Base-by-base conservation (phyloP, 1,284 basidiomycete genomes). In the Amylostereum areolatum region DNA sequence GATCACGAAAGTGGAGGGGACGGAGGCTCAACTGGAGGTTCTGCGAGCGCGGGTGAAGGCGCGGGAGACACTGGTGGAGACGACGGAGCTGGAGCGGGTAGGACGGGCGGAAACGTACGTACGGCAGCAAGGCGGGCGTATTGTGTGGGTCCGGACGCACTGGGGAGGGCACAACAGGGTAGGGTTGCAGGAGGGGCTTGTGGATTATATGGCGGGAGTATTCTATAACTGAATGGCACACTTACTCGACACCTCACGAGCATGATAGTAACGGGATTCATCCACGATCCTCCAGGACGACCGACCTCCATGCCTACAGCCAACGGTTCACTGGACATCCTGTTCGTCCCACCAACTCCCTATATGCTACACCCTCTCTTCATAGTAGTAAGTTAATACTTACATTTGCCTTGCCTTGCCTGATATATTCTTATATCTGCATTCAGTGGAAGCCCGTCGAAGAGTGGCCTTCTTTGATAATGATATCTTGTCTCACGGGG, bases 161-260 rank as follows among this genome's bases (percentile, higher is more conserved):
- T 78, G 71, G 54, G 89, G 89, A 5, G 75, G 73, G 1, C 88
- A 91, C 57, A 75, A 83, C 52, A 69, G 72, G 48, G 59, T 90
- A n/a, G 84, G 80, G 4, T 61, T 77, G 5, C 76, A 84, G 55
- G 87, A 90, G 55, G 85, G 85, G 2, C 73, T 89, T 27, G 80
- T 89, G 54, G 86, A 89, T 62, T 67, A 81, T 33, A 82, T 91
- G 44, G 73, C 77, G 37, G 70, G 60, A 28, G 67, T 69, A n/a
- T 85, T 85, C 63, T 46, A 36, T n/a, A 18, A 36, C 27, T 43
- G 29, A 28, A 24, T 43, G 18, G 18, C 29, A 12, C 12, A 24
- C 7, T 12, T 24, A 43, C 27, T 24, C 28, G 12, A 11, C 11
- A 28, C 12, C 6, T 11, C 27, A 11, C 29, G 5, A 12, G 12